Conservation (phyloP, 2,329 filamentous ascomycete genomes). For the Remersonia thermophila region DNA sequence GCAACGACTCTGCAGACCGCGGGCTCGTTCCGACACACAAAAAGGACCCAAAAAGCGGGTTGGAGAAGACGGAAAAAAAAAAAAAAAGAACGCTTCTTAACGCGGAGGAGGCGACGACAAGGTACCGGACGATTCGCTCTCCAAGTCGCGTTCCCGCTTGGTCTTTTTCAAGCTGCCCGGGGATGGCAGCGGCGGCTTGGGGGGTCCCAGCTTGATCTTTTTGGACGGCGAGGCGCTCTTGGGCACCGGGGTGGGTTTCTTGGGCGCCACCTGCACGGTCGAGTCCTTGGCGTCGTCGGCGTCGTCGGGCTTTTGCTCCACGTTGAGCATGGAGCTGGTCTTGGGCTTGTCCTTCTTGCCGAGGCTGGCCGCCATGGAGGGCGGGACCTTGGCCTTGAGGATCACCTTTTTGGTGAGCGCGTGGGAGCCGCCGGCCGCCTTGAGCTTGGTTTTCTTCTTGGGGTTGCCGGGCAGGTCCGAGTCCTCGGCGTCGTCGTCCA, state of each 20-base stretch:
- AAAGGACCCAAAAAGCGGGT: no score
- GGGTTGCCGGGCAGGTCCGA: conserved; percentile 32
- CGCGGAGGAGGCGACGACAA: conserved; percentile 39
- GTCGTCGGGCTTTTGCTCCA: conserved; percentile 33
- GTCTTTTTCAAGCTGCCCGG: conserved; percentile 33
- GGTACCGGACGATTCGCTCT: conserved; percentile 45
- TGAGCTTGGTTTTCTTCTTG: conserved; percentile 49
- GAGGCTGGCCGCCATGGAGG: not conserved
- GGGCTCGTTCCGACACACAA: no score
- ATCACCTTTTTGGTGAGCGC: conserved; percentile 40
- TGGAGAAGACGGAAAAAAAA: no score
- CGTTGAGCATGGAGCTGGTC: conserved; percentile 35
- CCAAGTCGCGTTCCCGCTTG: conserved; percentile 36
- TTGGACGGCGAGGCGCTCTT: conserved; percentile 32
- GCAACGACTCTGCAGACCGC: no score
- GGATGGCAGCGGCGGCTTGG: conserved; percentile 36
- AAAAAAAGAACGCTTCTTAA: conserved; percentile 1
- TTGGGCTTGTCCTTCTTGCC: conserved; percentile 47
- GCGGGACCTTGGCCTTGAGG: conserved; percentile 37
- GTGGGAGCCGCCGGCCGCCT: conserved; percentile 26
- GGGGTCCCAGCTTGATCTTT: conserved; percentile 30
- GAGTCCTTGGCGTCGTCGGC: conserved; percentile 24
- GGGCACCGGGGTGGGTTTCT: conserved; percentile 27
- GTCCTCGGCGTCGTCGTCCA: conserved; percentile 41
- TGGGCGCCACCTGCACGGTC: conserved; percentile 29